Conservation (phyloP, 2,329 filamentous ascomycete genomes). For the Metarhizium brunneum region DNA sequence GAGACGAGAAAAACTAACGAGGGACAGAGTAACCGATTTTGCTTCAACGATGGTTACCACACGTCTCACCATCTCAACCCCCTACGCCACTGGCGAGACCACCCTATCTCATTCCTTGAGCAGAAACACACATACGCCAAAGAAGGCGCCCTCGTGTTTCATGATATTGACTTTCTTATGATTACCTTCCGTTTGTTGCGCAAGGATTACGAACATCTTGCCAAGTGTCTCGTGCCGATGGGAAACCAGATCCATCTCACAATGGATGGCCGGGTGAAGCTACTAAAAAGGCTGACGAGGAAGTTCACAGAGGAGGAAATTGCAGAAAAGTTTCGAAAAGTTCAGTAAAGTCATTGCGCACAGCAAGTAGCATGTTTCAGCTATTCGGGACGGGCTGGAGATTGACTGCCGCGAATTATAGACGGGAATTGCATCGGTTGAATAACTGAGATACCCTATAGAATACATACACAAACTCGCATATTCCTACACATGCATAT, state of each 20-base stretch:
- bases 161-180: constrained; percentile 74
- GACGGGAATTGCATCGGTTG: neutral
- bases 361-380: neutral
- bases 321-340: constrained; percentile 39
- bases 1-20: neutral
- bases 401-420: too few species aligned
- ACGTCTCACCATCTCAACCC: constrained; percentile 75
- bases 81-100: constrained; percentile 71
- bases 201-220: constrained; percentile 64
- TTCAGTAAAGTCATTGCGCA: neutral
- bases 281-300: constrained; percentile 57
- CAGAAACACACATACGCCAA: constrained; percentile 57
- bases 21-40: constrained; percentile 65
- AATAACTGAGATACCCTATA: neutral
- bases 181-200: constrained; percentile 58
- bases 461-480: neutral
- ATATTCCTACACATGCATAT: neutral
- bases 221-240: constrained; percentile 63
- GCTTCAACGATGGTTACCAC: constrained; percentile 77
- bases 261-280: constrained; percentile 50
- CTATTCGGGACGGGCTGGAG: neutral
- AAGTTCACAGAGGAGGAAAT: constrained; percentile 59
- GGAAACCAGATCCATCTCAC: constrained; percentile 60
- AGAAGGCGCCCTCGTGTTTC: constrained; percentile 66
- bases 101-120: constrained; percentile 63